Percentiles rank a stretch among this genome's conserved stretches.
Evolutionary conservation across 345 rosid genomes (phyloP).

Genomic region (Syzygium aqueum): DNA sequence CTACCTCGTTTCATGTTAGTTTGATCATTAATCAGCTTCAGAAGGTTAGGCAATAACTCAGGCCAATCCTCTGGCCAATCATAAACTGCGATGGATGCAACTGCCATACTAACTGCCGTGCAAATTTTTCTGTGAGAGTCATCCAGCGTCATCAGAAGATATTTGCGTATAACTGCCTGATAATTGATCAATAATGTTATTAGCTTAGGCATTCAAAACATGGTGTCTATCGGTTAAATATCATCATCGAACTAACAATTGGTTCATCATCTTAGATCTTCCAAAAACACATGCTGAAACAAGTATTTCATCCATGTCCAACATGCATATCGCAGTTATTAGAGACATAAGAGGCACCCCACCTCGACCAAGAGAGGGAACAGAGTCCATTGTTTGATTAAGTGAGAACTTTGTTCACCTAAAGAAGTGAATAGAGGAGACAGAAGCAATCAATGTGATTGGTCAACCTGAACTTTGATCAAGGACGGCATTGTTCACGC

Average conservation of each 20-base stretch:
- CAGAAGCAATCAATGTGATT: neutral
- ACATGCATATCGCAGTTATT: neutral
- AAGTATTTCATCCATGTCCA: neutral
- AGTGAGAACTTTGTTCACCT: neutral
- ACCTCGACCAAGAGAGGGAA: neutral
- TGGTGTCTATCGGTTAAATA: neutral
- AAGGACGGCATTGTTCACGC: neutral
- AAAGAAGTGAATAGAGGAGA: neutral
- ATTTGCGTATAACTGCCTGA: constrained; percentile 70
- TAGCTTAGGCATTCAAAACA: neutral
- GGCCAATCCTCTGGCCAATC: constrained; percentile 98
- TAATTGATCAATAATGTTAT: constrained; percentile 6
- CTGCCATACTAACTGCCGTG: constrained; percentile 83
- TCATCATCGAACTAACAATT: neutral
- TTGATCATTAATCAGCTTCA: constrained; percentile 58
- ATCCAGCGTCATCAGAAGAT: constrained; percentile 60
- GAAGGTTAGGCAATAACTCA: constrained; percentile 66
- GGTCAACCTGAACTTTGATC: neutral
- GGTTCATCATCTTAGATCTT: neutral
- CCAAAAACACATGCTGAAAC: neutral
- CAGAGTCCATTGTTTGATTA: neutral
- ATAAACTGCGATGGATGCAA: constrained; percentile 62
- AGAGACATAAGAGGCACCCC: neutral
- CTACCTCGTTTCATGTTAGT: constrained; percentile 59
- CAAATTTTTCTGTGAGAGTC: constrained; percentile 75